Evolutionary conservation across 192 early-diverging fungal genomes (phyloP), one percentile per base, ranked within the genome.

Genomic region (Linnemannia schmuckeri): DNA sequence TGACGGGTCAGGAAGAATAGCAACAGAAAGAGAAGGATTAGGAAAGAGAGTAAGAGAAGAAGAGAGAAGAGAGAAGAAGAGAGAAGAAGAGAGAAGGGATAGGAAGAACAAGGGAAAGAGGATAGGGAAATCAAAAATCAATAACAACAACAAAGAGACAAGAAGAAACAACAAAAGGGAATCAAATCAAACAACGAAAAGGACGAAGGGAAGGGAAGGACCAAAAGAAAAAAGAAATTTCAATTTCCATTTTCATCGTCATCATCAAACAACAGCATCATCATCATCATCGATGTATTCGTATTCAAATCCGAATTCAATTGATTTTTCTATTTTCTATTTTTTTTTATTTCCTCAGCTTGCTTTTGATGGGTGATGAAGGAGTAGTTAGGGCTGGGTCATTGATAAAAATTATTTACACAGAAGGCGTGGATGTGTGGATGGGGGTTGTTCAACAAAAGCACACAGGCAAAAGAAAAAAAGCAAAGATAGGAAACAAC

Each of bases 61-160:
- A 41, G 38, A 74, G 40, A 42, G 46, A 77, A 78, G 41, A 22
- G 35, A 22, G 44, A 78, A 47, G 72, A 44, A 74, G 41, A 37
- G 41, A 30, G 38, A 12, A 27, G 69, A 52, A 57, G 33, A 2
- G 71, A 66, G 61, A 77, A 24, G 0, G 46, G 63, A 35, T 37
- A 37, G 42, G 61, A 52, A 80, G 20, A 37, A 61, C 18, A 54
- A 35, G 52, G 76, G 27, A 46, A 74, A 69, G n/a, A 27, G 79
- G n/a, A 37, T 70, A 54, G 27, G 38, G 69, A 17, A 40, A 63
- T 44, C n/a, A 55, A 66, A 30, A 42, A 52, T 38, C 20, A 38
- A 69, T 20, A 33, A 57, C 55, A 57, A 5, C 24, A n/a, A 63
- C 27, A 66, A 66, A 10, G 13, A 27, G 27, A 33, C 49, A 57